These are phyloP conservation scores for Juncus inflexus DNA, from an alignment of 176 grass and related monocot species.

Conservation along the genomic window DNA sequence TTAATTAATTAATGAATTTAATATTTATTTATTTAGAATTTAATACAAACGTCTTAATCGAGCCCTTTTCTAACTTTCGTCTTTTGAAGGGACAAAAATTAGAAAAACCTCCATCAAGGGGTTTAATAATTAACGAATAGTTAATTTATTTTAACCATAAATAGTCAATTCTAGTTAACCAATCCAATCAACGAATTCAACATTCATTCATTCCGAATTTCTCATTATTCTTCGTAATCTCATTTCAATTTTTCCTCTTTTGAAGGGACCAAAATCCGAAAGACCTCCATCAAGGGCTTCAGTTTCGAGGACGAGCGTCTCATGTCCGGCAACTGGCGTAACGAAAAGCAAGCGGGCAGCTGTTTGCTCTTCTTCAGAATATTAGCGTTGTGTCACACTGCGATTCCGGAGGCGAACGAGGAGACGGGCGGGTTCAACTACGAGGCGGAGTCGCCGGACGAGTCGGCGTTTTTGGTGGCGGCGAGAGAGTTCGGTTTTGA, in stretches of 20 bases:
- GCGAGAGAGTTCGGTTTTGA: constrained; percentile 98
- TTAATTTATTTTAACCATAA: too few relatives aligned
- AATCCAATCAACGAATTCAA: too few relatives aligned
- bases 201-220: too few relatives aligned
- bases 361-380: constrained; percentile 93
- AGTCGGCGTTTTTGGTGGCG: constrained; percentile 93
- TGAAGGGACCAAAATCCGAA: constrained; percentile 35
- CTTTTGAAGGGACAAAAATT: constrained; percentile 33
- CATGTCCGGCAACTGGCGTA: constrained; percentile 87
- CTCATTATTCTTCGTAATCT: too few relatives aligned
- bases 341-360: constrained; percentile 50
- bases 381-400: constrained; percentile 82
- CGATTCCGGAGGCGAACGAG: constrained; percentile 81
- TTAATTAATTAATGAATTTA: too few relatives aligned
- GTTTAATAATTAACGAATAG: constrained; percentile 68
- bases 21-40: too few relatives aligned
- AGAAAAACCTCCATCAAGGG: constrained; percentile 65
- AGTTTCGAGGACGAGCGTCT: constrained; percentile 80
- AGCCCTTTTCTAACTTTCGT: too few relatives aligned
- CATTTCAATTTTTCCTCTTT: not conserved
- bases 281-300: constrained; percentile 72
- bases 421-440: constrained; percentile 66
- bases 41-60: too few relatives aligned
- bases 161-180: too few relatives aligned
- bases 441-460: constrained; percentile 98